Base-by-base conservation (phyloP, 139 green algal species). In the Spirogloea muscicola region DNA sequence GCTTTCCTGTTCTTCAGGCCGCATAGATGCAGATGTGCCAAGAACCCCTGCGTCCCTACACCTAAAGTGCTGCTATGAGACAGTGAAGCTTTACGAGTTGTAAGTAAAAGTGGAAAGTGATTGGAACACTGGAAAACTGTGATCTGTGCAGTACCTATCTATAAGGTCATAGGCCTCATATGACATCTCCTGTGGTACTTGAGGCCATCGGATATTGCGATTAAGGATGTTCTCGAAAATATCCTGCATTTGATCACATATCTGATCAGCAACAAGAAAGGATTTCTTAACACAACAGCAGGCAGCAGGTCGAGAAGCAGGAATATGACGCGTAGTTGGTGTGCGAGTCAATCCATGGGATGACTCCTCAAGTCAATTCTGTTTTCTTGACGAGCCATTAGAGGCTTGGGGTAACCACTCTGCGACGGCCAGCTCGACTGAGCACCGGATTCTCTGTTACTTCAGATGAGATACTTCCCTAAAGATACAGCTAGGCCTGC, bases 181-280 rank as follows among this genome's bases (percentile, higher is more conserved):
- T 1, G 86, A 91, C 60, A 90, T 81, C 21, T 88, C 74, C 34
- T 87, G 68, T 1, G 90, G 90, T 87, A 96, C 10, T 58, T 57
- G 16, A 3, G 77, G 77, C 76, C 76, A 86, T 16, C 21, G 16
- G n/a, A 84, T 79, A 40, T 36, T 16, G 2, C 86, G 73, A 52
- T 96, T 87, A 27, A 96, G 82, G 66, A 96, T 93, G 79, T 95
- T 96, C 33, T 95, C 86, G 74, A 97, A 97, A 27, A 97, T 96
- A 44, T 87, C 83, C 84, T 97, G 85, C 0, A 76, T 16, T 52
- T 16, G 13, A 10, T 52, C 16, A n/a, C 16, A 16, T n/a, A 16
- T 52, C 43, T n/a, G 16, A 16, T 16, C 43, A 52, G 16, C 43
- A 16, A 16, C 13, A 52, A 52, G 43, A 16, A 16, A 16, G 16